These are phyloP conservation scores for Vitrella brassicaformis DNA, from an alignment of 73 alveolate species.

Conservation along the genomic window DNA sequence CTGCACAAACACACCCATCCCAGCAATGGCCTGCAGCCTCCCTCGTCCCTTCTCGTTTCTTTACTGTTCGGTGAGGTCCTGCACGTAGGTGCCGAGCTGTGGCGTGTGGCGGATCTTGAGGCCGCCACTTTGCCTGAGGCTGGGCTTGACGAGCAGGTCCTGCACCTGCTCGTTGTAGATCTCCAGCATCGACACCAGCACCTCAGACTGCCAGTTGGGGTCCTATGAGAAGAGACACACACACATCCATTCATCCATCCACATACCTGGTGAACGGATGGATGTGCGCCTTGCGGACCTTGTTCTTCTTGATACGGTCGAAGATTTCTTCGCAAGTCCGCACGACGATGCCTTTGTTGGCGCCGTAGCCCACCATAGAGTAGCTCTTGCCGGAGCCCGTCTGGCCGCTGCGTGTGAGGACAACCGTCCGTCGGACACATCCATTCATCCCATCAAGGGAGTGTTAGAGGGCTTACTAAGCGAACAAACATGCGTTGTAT, in stretches of 20 bases:
- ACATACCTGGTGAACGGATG: background rate
- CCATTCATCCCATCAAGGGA: background rate
- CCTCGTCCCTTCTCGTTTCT: background rate
- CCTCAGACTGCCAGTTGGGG: background rate
- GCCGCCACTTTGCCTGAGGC: slow-evolving; percentile 54
- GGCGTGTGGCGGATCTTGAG: slow-evolving; percentile 57
- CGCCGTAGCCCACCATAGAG: slow-evolving; percentile 96
- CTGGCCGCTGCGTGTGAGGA: background rate
- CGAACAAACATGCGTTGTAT: background rate
- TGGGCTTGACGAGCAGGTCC: slow-evolving; percentile 47
- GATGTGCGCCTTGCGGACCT: background rate
- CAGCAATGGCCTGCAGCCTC: no score
- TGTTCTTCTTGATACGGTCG: slow-evolving; percentile 43
- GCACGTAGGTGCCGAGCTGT: slow-evolving; percentile 51
- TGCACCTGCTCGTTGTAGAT: slow-evolving; percentile 93
- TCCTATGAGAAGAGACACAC: background rate
- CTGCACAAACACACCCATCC: slow-evolving; percentile 6
- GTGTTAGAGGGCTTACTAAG: background rate
- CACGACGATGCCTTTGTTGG: slow-evolving; percentile 94
- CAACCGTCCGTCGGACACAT: background rate
- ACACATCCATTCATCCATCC: background rate
- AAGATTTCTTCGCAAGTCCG: slow-evolving; percentile 93
- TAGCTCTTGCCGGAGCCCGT: slow-evolving; percentile 82
- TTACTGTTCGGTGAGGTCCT: slow-evolving; percentile 7
- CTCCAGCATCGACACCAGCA: slow-evolving; percentile 70